Conservation (phyloP, 345 rosid genomes). For the Isatis tinctoria region DNA sequence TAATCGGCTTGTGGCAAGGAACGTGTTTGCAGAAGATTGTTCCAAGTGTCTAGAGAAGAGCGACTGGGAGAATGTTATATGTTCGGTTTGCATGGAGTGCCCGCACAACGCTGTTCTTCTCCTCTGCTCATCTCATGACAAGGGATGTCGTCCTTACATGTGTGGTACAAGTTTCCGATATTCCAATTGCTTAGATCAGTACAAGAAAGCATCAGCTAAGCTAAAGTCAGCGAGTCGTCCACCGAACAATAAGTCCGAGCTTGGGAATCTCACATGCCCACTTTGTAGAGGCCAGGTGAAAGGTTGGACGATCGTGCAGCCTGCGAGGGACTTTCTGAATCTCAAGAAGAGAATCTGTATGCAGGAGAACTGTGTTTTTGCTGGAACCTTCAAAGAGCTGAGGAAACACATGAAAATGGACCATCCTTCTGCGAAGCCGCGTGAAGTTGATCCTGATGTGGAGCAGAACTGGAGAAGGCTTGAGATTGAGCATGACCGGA, state of each 20-base stretch:
- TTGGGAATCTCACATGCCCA: constrained; percentile 71
- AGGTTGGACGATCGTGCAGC: constrained; percentile 96
- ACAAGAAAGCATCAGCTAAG: constrained; percentile 78
- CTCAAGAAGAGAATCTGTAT: constrained; percentile 79
- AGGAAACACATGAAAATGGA: constrained; percentile 85
- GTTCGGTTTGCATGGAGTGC: constrained; percentile 96
- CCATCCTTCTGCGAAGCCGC: constrained; percentile 79
- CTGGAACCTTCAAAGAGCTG: constrained; percentile 78
- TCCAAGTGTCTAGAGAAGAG: constrained; percentile 52
- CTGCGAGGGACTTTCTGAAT: constrained; percentile 74
- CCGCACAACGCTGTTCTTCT: constrained; percentile 98
- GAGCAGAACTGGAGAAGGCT: constrained; percentile 88
- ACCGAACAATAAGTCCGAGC: constrained; percentile 50
- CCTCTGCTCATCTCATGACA: constrained; percentile 94
- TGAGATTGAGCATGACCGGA: constrained; percentile 64
- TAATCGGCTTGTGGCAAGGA: constrained; percentile 32
- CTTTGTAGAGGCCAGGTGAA: constrained; percentile 96
- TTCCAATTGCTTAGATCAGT: constrained; percentile 93
- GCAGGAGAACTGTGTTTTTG: constrained; percentile 80
- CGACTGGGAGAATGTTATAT: constrained; percentile 84
- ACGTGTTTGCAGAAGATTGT: constrained; percentile 40
- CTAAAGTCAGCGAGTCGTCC: constrained; percentile 37
- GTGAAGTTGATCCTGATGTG: constrained; percentile 67
- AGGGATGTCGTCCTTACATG: constrained; percentile 98
- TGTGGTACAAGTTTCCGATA: constrained; percentile 95